Evolutionary conservation across 805 yeast species (phyloP), one percentile per base, ranked within the genome.

Genomic region (Wickerhamiella siamensis): DNA sequence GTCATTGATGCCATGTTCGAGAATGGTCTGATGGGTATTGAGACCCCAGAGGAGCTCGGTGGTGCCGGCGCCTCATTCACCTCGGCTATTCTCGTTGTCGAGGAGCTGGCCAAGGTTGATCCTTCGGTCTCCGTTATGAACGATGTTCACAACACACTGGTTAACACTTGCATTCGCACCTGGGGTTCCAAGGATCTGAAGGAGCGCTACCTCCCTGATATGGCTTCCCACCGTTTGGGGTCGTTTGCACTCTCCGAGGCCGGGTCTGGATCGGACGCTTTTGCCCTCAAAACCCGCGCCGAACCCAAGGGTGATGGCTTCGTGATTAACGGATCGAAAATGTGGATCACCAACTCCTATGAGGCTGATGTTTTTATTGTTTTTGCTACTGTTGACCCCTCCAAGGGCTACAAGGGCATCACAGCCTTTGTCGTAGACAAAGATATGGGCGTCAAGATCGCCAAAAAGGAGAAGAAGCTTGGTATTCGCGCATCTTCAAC

Each of bases 41-140:
- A 65, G 49, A 65, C 68, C n/a, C 67, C 69, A 17, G 69, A 65
- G 47, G 65, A 65, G 49, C 51, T 54, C 18, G 70, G 70, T 14
- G 70, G 70, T 16, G 67, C 69, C 5, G 70, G 67, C 16, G 70
- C 69, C 14, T 53, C 61, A 26, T 65, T 65, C 52, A 65, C 69
- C 15, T 60, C 67, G 9, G 70, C 70, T 3, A 64, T 65, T 38
- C 43, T 66, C n/a, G 65, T 61, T 4, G 66, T 65, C 5, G 70
- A 65, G 47, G 70, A 65, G 48, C 57, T 65, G 20, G 69, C 70
- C 39, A 64, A 62, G 51, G 65, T 61, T 26, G 70, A 65, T 36
- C 66, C 70, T 2, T 55, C 65, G 6, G 65, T 66, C 5, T 51
- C 65, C 14, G 69, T 63, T 12, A 39, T 65, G 50, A 65, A 65